Percentiles rank a stretch among this genome's conserved stretches.
phyloP scores from a whole-genome alignment of 2,329 filamentous ascomycete species.

The Chaetomiaceae sp. region DNA sequence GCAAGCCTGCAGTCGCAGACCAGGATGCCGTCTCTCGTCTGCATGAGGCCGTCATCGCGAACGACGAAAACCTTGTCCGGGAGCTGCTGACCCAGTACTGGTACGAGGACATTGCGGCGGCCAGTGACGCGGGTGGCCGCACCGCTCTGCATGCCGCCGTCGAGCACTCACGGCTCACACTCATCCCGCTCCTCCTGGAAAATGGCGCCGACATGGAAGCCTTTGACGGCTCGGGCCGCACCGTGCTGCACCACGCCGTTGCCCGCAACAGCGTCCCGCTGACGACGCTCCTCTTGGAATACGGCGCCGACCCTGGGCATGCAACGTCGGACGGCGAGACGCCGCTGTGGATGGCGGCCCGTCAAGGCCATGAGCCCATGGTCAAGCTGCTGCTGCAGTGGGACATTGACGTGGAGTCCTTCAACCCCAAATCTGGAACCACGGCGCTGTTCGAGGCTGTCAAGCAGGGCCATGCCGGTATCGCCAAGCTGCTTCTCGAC shows the following conservation, averaged over 20 bases:
- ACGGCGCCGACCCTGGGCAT: neutral
- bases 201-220: neutral
- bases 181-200: neutral
- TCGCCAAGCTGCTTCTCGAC: neutral
- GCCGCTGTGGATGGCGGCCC: neutral
- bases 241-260: neutral
- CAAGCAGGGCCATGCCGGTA: neutral
- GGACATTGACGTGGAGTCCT: neutral
- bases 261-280: neutral
- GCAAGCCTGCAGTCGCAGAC: neutral
- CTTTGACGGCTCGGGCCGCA: neutral
- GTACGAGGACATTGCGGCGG: neutral
- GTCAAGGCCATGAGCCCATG: neutral
- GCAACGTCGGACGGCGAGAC: neutral
- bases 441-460: neutral
- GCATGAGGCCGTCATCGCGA: neutral
- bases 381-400: neutral
- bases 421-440: neutral
- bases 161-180: neutral
- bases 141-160: neutral
- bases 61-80: neutral
- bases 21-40: neutral
- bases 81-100: neutral
- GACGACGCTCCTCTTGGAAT: neutral
- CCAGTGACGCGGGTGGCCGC: neutral